phyloP scores from a whole-genome alignment of 2,329 filamentous ascomycete genomes.

The Monosporascus ibericus region DNA sequence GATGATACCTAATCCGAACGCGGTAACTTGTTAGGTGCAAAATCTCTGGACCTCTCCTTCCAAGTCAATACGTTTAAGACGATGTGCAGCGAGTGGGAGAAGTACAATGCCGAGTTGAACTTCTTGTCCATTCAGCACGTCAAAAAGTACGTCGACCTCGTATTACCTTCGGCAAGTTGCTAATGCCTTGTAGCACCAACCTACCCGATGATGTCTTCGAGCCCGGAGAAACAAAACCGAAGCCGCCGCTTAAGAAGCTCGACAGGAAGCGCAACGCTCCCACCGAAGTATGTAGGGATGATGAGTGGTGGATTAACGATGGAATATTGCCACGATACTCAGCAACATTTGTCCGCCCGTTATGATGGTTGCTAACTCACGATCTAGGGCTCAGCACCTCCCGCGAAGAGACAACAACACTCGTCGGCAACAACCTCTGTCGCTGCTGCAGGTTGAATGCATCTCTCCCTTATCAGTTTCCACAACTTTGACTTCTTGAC shows the following conservation, averaged over 20 bases:
- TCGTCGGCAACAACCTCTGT: constrained; percentile 14
- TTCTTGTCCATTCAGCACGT: constrained; percentile 77
- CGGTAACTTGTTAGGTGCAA: constrained; percentile 47
- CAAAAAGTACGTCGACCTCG: constrained; percentile 61
- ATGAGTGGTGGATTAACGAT: constrained; percentile 17
- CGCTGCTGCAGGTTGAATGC: constrained; percentile 23
- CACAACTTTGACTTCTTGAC: not conserved
- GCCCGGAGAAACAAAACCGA: constrained; percentile 66
- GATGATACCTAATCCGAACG: constrained; percentile 21
- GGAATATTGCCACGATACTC: constrained; percentile 15
- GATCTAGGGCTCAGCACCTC: constrained; percentile 21
- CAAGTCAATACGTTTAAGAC: constrained; percentile 83
- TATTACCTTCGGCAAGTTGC: constrained; percentile 8
- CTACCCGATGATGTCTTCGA: constrained; percentile 88
- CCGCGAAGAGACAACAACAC: constrained; percentile 28
- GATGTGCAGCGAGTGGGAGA: constrained; percentile 69
- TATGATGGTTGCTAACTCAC: constrained; percentile 17
- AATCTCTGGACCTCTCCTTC: constrained; percentile 69
- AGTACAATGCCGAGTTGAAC: constrained; percentile 69
- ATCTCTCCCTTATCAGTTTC: not conserved
- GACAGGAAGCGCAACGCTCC: constrained; percentile 44
- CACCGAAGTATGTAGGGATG: constrained; percentile 26
- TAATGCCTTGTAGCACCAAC: constrained; percentile 56
- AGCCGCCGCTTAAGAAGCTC: constrained; percentile 46
- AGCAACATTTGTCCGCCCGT: constrained; percentile 4